Conservation (phyloP, 2,329 filamentous ascomycete species). For the Elsinoe necatrix region DNA sequence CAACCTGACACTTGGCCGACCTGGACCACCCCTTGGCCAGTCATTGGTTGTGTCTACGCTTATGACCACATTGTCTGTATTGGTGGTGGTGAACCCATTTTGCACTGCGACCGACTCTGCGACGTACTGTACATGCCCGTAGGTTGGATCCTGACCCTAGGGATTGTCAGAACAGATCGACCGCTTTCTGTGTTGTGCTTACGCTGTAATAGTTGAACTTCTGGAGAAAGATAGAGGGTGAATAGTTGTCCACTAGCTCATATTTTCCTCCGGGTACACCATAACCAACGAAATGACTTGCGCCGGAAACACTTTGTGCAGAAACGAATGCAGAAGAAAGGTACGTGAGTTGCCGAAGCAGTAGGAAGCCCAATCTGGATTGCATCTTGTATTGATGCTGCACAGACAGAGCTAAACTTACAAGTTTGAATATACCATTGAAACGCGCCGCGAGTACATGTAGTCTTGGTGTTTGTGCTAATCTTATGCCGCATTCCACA, state of each 20-base stretch:
- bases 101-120: slow-evolving; percentile 29
- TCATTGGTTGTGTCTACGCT: slow-evolving; percentile 33
- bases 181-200: slow-evolving; percentile 24
- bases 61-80: slow-evolving; percentile 24
- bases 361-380: background rate
- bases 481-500: slow-evolving; percentile 7
- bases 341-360: slow-evolving; percentile 13
- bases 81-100: slow-evolving; percentile 26
- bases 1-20: slow-evolving; percentile 30
- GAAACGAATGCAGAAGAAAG: slow-evolving; percentile 19
- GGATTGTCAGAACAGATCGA: background rate
- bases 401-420: background rate
- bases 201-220: slow-evolving; percentile 33
- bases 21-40: slow-evolving; percentile 33
- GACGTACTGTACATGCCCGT: slow-evolving; percentile 31
- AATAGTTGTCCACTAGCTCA: slow-evolving; percentile 27
- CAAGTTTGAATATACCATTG: background rate
- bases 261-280: slow-evolving; percentile 26
- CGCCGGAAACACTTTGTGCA: slow-evolving; percentile 25
- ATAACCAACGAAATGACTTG: slow-evolving; percentile 22
- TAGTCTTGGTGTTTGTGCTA: slow-evolving; percentile 2
- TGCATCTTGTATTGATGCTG: background rate
- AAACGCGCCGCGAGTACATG: background rate
- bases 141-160: slow-evolving; percentile 20
- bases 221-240: slow-evolving; percentile 27